Conservation (phyloP, 2,329 filamentous ascomycete genomes). For the Beauveria brongniartii region DNA sequence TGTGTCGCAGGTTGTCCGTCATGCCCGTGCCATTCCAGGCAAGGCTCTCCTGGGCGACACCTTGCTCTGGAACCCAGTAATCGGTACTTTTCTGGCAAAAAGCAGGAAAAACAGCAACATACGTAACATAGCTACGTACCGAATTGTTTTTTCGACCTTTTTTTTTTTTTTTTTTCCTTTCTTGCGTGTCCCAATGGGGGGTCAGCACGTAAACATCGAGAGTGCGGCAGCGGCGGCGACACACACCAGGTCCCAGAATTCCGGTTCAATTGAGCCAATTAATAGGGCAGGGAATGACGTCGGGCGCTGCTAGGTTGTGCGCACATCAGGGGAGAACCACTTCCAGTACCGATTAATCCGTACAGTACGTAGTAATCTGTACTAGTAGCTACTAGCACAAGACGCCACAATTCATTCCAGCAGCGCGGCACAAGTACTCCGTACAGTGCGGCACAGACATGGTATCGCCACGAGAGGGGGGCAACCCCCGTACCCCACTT, state of each 20-base stretch:
- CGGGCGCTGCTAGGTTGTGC: neutral
- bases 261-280: slow-evolving; percentile 8
- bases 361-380: no score
- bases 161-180: no score
- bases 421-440: neutral
- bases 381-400: neutral
- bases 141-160: no score
- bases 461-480: neutral
- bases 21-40: no score
- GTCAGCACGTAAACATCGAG: no score
- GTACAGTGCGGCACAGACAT: neutral
- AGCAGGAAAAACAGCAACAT: no score
- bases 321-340: neutral
- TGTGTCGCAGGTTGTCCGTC: neutral
- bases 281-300: neutral
- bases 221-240: neutral
- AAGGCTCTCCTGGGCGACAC: no score
- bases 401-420: neutral
- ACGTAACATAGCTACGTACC: no score
- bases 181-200: no score
- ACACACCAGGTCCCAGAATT: slow-evolving; percentile 7
- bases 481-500: neutral
- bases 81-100: no score
- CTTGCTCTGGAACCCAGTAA: no score
- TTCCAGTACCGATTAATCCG: no score